Base-by-base conservation (phyloP, 2,329 filamentous ascomycete species). In the Onygena corvina region DNA sequence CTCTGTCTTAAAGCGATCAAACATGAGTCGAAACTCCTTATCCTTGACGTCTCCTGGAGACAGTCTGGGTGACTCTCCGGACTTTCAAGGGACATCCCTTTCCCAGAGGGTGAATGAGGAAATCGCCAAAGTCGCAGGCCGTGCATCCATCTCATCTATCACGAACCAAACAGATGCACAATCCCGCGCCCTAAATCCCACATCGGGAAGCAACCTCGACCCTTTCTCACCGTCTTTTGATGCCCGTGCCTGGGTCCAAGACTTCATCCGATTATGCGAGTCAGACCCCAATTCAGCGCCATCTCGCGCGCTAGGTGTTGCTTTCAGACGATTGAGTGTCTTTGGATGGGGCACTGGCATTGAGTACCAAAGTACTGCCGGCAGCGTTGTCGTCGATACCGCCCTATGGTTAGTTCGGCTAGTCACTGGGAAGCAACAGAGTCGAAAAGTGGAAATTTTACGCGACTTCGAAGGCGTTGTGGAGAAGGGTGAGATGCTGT, bases 321-420 rank as follows among this genome's bases (percentile, higher is more conserved):
- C 66, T 2, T 70, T 64, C 55, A 60, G 58, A 20, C 59, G 64
- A 50, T 54, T 70, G 25, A 60, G 56, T 34, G 68, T 67, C 9
- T 59, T 65, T 52, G 66, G 65, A 2, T 63, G 58, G 45, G 66
- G 65, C 11, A 61, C 57, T 4, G 61, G 65, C 11, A 66, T 66
- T 1, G 63, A 73, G 52, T 70, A 67, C 48, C 65, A 73, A 56
- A 66, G 65, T 52, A 62, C 61, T 46, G 64, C 74, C 14, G 62
- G 62, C 46, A 67, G 72, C 48, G 58, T 69, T 31, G 64, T 62
- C 58, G 54, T 68, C 7, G 63, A 67, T 45, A 31, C 16, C 18
- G 4, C 48, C 34, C 5, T 36, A 25, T 8, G 52, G 35, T 6
- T 49, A 42, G 38, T 29, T 3, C 46, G 30, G 21, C 36, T 20